Base-by-base conservation (phyloP, 768 basidiomycete genomes). In the Amanita pallidorosea region DNA sequence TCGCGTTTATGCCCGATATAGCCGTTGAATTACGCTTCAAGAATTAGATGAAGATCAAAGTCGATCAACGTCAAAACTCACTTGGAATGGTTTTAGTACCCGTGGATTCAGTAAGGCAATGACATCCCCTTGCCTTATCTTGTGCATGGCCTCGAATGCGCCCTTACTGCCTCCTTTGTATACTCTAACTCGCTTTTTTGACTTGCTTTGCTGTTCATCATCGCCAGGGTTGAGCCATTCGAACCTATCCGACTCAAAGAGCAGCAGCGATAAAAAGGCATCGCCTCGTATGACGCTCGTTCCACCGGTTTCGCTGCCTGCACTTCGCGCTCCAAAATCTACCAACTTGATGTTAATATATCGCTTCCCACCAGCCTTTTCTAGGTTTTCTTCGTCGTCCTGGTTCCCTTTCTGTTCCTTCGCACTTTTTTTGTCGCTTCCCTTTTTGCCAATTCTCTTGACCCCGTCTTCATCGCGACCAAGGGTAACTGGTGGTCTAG, bases 101-200 rank as follows among this genome's bases (percentile, higher is more conserved):
- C 75, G 76, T 0, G 96, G 92, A 59, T 95, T 96, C 17, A 98
- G 69, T 37, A 99, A 72, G 1, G 91, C 88, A 36, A 98, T 71
- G 4, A 98, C 93, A 43, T 90, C 85, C 2, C 96, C 96, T 56
- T 92, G 87, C 53, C 80, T 81, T 49, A 95, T 66, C 59, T 89
- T 90, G 45, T 88, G 83, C 69, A 88, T 80, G 45, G 77, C 72
- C 63, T 98, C 96, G 60, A 88, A 98, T 3, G 93, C 94, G 4
- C 96, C 96, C 5, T 82, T 80, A 56, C 90, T 92, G 2, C 95
- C 95, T 0, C 96, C 95, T 56, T 74, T 79, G 63, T 93, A 95
- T 0, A 85, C 54, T 60, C 81, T 90, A 55, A 73, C 71, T 35
- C 74, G 68, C 34, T 65, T 74, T 33, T 70, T 67, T 8, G 72